Evolutionary conservation across 805 yeast species (phyloP).

Genomic region (Nakazawaea wickerhamii): DNA sequence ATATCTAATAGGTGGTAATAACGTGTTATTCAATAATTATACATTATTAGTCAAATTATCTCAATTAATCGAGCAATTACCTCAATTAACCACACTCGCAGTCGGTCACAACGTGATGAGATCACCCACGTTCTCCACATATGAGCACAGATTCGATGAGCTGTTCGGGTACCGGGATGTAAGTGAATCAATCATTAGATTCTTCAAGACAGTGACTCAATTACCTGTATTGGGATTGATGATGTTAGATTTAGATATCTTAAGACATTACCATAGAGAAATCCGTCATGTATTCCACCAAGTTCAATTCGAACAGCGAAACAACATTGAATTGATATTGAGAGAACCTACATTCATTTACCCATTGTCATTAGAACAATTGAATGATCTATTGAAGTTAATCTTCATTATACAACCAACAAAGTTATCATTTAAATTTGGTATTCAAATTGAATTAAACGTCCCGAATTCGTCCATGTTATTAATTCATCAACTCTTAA

Average conservation of each 20-base stretch:
- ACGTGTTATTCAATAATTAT: conserved; percentile 1
- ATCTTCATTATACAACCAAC: background rate
- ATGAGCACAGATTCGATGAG: background rate
- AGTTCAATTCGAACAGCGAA: background rate
- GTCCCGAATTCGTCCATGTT: background rate
- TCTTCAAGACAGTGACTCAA: conserved; percentile 2
- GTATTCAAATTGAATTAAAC: conserved; percentile 8
- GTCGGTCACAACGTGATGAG: background rate
- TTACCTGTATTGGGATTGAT: background rate
- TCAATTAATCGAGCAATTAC: background rate
- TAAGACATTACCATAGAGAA: background rate
- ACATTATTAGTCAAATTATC: background rate
- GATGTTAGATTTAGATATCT: background rate
- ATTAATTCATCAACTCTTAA: background rate
- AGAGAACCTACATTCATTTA: conserved; percentile 8
- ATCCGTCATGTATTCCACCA: background rate
- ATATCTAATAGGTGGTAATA: conserved; percentile 4
- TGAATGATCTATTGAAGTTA: conserved; percentile 1
- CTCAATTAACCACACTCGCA: background rate
- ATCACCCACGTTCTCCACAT: conserved; percentile 2
- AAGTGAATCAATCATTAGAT: background rate
- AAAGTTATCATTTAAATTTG: conserved; percentile 1
- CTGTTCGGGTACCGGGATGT: background rate
- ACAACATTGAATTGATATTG: background rate
- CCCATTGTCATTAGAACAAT: conserved; percentile 4